Evolutionary conservation across 371 early-diverging fungal species (phyloP), one percentile per base, ranked within the genome.

Genomic region (Syncephalastrum contaminatum): DNA sequence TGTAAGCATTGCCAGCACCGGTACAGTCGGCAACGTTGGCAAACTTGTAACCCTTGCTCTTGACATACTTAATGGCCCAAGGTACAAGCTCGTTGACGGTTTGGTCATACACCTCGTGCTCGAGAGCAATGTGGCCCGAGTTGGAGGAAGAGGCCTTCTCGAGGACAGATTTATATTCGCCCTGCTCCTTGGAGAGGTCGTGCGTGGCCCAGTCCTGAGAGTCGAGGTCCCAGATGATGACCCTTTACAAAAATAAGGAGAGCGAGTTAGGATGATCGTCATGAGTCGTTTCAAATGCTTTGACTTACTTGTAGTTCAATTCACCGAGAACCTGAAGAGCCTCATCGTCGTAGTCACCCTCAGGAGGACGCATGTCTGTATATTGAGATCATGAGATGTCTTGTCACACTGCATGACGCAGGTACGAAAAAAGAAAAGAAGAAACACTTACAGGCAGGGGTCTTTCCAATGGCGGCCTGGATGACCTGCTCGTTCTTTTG

Each of bases 221-320:
- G 60, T 84, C 82, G 45, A 82, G 69, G 56, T 81, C 79, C 85
- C 85, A 84, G 53, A 70, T 63, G 42, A 81, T 62, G 43, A 79
- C 66, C 19, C 58, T 54, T 46, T 21, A 43, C 21, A 12, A 12
- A 46, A 16, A 13, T 41, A 20, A 50, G 51, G 44, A 21, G 49
- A 21, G 18, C 20, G 7, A 12, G 36, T 30, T 30, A 30, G 36
- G 36, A 20, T 48, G 24, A 39, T 24, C 19, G 13, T 30, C 19
- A 18, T 30, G 2, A 12, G 36, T 8, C 2, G 10, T 8, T 30
- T 5, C 8, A 12, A 30, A 8, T 8, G 36, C 19, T 4, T n/a
- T 4, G 30, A 45, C 61, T 58, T 62, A 70, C 70, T 67, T 62
- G 56, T 78, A 77, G 21, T 80, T 80, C 44, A 81, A 50, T 3